phyloP scores from a whole-genome alignment of 106 monocot genomes.

The Narthecium ossifragum region DNA sequence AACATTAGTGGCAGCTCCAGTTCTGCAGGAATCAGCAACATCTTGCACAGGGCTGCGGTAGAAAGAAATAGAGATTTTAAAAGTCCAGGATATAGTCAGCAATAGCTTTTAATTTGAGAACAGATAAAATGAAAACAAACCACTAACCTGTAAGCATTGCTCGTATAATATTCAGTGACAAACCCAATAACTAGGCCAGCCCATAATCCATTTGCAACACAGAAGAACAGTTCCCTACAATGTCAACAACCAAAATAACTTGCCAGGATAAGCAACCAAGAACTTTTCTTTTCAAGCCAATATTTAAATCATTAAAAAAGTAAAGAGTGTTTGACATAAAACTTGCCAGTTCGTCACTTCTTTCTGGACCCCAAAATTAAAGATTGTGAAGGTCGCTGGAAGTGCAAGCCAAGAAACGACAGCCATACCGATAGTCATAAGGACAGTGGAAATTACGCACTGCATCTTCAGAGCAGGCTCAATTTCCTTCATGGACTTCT shows the following conservation, averaged over 20 bases:
- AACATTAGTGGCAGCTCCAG: conserved; percentile 39
- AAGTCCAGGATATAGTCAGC: background rate
- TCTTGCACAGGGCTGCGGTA: conserved; percentile 36
- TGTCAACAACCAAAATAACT: background rate
- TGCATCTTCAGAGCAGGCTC: conserved; percentile 30
- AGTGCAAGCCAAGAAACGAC: conserved; percentile 27
- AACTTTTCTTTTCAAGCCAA: background rate
- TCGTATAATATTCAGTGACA: conserved; percentile 44
- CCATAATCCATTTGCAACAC: conserved; percentile 43
- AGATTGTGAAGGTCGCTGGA: conserved; percentile 31
- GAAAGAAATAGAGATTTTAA: background rate
- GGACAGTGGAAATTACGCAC: conserved; percentile 24
- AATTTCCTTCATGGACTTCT: conserved; percentile 29
- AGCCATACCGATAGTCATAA: conserved; percentile 33
- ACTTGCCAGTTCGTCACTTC: conserved; percentile 21
- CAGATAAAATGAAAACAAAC: background rate
- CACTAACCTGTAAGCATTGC: conserved; percentile 44
- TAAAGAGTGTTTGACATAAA: no score
- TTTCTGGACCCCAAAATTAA: conserved; percentile 31
- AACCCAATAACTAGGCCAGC: conserved; percentile 38
- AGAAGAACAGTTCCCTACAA: conserved; percentile 39
- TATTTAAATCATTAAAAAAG: no score
- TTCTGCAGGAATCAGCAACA: conserved; percentile 46
- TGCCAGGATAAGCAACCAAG: background rate
- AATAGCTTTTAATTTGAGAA: background rate